Percentiles rank a stretch among this genome's conserved stretches.
Evolutionary conservation across 1,284 basidiomycete species (phyloP).

Genomic region (Ganoderma resinaceum): DNA sequence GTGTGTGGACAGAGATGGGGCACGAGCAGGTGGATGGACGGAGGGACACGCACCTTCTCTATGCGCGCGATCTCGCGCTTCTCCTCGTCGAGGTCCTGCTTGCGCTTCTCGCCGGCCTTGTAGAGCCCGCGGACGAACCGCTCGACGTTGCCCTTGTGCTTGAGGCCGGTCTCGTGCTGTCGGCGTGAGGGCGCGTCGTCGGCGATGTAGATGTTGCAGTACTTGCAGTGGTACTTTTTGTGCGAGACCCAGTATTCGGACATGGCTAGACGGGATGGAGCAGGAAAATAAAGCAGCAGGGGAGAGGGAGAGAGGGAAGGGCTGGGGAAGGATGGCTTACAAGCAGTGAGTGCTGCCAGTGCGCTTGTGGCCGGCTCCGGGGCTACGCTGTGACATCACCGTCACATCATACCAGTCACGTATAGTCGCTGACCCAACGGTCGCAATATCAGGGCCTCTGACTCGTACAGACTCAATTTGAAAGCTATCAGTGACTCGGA

Average conservation of each 20-base stretch:
- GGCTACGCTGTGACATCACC: not conserved
- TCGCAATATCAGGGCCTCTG: too few relatives aligned
- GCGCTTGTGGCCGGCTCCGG: not conserved
- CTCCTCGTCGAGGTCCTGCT: constrained; percentile 88
- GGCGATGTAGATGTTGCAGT: constrained; percentile 90
- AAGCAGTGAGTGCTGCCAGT: not conserved
- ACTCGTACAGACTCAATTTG: not conserved
- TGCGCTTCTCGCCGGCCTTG: constrained; percentile 89
- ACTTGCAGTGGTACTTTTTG: constrained; percentile 86
- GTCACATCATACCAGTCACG: not conserved
- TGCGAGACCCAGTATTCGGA: constrained; percentile 89
- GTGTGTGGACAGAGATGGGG: not conserved
- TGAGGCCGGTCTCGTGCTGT: constrained; percentile 93
- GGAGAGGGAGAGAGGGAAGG: not conserved
- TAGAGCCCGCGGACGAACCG: constrained; percentile 92
- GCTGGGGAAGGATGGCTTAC: not conserved
- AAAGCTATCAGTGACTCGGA: too few relatives aligned
- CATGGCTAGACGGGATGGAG: constrained; percentile 49
- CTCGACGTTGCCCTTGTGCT: constrained; percentile 95
- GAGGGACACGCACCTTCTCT: constrained; percentile 68
- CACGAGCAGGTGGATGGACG: not conserved
- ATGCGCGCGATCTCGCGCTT: constrained; percentile 87
- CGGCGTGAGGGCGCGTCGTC: constrained; percentile 92
- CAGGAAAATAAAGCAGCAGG: not conserved
- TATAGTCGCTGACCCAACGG: too few relatives aligned